Evolutionary conservation across 768 basidiomycete species (phyloP), one percentile per base, ranked within the genome.

Genomic region (Termitomyces heimii): DNA sequence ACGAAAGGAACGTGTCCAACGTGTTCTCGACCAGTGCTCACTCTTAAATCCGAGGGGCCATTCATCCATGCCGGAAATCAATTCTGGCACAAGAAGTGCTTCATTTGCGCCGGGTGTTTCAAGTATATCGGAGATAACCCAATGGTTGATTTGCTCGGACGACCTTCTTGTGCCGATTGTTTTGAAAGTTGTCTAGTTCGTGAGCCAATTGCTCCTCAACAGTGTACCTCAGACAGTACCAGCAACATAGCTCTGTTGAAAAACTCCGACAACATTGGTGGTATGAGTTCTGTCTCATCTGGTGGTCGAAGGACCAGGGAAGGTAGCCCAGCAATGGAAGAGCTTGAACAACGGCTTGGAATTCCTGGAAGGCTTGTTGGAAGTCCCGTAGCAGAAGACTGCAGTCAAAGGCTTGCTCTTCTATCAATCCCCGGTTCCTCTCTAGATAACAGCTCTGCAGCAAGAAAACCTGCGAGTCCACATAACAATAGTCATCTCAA

Each of bases 61-160:
- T 92, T 87, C 60, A 77, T 94, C 43, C 85, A 92, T 66, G 83
- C 82, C 5, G 79, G 80, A 5, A 83, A 82, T 43, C 79, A 79
- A 44, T 81, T 84, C 61, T 94, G 92, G 91, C 92, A 94, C 66
- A 89, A 86, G 68, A 77, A 74, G 46, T 94, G 92, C 68, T 94
- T 92, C 71, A 77, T 76, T 60, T 94, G 92, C 65, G 75, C 79
- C 16, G 84, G 82, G 5, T 94, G 92, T 66, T 77, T 73, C 68
- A 88, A 82, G 71, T 80, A 85, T 60, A 85, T 93, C 32, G 85
- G 89, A 8, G 80, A 86, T 61, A 72, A 73, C 2, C 92, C 92
- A 0, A 84, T 91, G 82, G 86, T 93, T 32, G 92, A 93, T 68
- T 72, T 94, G n/a, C 72, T 90, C 13, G 92, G 92, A 4, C 79